Evolutionary conservation across 192 early-diverging fungal species (phyloP).

Genomic region (Entomortierella beljakovae): DNA sequence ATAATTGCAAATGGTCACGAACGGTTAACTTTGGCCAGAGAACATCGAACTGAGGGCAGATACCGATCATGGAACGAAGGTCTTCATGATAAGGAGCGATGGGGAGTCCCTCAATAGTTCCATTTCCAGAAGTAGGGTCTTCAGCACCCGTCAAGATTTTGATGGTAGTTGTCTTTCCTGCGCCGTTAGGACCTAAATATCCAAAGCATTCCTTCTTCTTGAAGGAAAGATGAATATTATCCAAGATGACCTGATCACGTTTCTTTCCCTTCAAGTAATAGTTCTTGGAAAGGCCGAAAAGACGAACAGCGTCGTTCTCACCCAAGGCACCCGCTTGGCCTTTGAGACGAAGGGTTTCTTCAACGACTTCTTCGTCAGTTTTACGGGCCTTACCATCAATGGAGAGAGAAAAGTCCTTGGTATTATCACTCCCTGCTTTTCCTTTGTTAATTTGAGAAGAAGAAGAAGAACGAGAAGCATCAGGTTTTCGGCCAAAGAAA

Average conservation of each 20-base stretch:
- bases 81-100: constrained; percentile 47
- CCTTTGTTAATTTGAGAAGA: background rate
- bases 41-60: constrained; percentile 59
- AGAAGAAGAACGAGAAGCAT: background rate
- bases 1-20: constrained; percentile 57
- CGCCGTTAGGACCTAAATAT: constrained; percentile 71
- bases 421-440: background rate
- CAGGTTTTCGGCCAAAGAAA: constrained; percentile 21
- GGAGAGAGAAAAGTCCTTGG: constrained; percentile 11
- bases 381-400: constrained; percentile 45
- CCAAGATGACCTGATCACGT: constrained; percentile 40
- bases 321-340: constrained; percentile 17
- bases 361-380: constrained; percentile 43
- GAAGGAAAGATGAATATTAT: constrained; percentile 59
- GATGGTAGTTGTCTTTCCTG: constrained; percentile 67
- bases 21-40: constrained; percentile 49
- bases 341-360: constrained; percentile 39
- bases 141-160: constrained; percentile 55
- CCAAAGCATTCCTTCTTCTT: constrained; percentile 62
- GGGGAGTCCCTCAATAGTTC: constrained; percentile 38
- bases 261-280: constrained; percentile 37
- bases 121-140: constrained; percentile 44
- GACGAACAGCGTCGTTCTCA: constrained; percentile 49
- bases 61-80: constrained; percentile 55
- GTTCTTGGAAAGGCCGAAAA: constrained; percentile 42